phyloP scores from a whole-genome alignment of 176 grass and related monocot species.

The Dactylis glomerata region DNA sequence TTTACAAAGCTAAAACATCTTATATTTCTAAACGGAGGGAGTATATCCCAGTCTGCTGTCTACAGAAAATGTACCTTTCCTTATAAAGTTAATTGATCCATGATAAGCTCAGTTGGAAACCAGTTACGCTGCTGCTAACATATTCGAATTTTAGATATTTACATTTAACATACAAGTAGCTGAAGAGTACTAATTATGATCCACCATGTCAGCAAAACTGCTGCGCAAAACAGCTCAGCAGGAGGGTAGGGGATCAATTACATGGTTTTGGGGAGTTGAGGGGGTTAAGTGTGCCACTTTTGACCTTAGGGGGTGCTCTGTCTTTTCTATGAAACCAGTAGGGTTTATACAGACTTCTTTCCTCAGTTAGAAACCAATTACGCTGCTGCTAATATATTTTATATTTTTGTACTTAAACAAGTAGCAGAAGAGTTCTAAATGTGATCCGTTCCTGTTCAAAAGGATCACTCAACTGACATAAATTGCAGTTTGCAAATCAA shows the following conservation, averaged over 20 bases:
- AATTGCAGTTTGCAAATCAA: neutral
- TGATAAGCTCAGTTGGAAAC: slow-evolving; percentile 7
- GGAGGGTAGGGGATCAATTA: too few species aligned
- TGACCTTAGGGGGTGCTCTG: too few species aligned
- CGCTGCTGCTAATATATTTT: neutral
- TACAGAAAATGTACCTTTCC: neutral
- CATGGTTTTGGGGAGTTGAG: too few species aligned
- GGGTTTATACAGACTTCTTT: too few species aligned
- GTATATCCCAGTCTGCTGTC: neutral
- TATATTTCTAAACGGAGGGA: too few species aligned
- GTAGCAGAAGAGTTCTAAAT: neutral
- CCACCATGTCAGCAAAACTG: too few species aligned
- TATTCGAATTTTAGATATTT: neutral
- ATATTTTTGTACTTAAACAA: neutral
- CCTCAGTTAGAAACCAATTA: neutral
- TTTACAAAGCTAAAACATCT: too few species aligned
- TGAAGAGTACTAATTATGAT: neutral
- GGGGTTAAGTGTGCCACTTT: too few species aligned
- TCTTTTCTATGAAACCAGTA: too few species aligned
- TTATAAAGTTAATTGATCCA: neutral
- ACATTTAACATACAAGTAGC: neutral
- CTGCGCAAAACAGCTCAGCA: too few species aligned
- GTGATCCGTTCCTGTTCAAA: neutral
- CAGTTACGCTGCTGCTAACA: neutral
- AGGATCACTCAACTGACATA: neutral